A percentile compares a stretch with the other conserved stretches of the same genome.
These are phyloP conservation scores for Aspergillus floridensis DNA, from an alignment of 2,329 filamentous ascomycete genomes.

Conservation along the genomic window DNA sequence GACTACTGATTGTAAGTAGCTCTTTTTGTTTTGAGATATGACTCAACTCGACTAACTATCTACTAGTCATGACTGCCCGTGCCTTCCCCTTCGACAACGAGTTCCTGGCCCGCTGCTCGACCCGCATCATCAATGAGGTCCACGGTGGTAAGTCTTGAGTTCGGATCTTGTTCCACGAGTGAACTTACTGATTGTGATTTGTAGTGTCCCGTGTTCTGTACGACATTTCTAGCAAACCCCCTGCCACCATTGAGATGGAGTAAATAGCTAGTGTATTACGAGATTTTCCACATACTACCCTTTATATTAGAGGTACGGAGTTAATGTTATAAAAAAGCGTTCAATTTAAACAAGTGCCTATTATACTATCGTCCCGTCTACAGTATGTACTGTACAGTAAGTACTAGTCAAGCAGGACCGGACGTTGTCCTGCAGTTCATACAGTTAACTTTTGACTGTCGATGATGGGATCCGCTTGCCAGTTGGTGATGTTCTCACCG, in stretches of 20 bases:
- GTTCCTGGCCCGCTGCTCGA: slow-evolving; percentile 64
- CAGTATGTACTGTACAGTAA: neutral
- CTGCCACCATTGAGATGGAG: slow-evolving; percentile 73
- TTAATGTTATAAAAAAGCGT: slow-evolving; percentile 2
- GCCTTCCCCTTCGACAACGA: slow-evolving; percentile 64
- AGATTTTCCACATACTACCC: neutral
- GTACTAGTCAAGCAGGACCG: neutral
- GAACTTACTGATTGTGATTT: neutral
- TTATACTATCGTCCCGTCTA: neutral
- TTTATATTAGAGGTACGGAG: slow-evolving; percentile 7
- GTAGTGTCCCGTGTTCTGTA: slow-evolving; percentile 26
- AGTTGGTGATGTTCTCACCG: neutral
- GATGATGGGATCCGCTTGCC: neutral
- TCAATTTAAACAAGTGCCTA: neutral
- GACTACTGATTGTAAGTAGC: slow-evolving; percentile 52
- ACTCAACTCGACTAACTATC: neutral
- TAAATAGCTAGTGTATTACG: slow-evolving; percentile 38
- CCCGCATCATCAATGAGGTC: slow-evolving; percentile 73
- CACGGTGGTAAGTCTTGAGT: slow-evolving; percentile 47
- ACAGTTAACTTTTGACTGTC: neutral
- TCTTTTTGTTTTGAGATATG: neutral
- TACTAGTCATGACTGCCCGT: slow-evolving; percentile 66
- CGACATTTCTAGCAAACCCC: slow-evolving; percentile 62
- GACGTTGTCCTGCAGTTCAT: neutral
- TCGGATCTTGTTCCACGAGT: neutral